Evolutionary conservation across 345 rosid species (phyloP).

Genomic region (thale cress (Arabidopsis thaliana)): TAIR10.1 NC_003074.8:21581001-21581500

Average conservation of each 20-base stretch:
- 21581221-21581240: background rate
- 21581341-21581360: background rate
- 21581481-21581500: slow-evolving; percentile 69
- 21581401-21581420: background rate
- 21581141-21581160: slow-evolving; percentile 1
- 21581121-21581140: background rate
- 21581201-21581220: slow-evolving; percentile 5
- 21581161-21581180: background rate
- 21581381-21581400: background rate
- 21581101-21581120: slow-evolving; percentile 48
- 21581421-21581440: slow-evolving; percentile 47
- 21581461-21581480: slow-evolving; percentile 73
- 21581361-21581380: background rate
- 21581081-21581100: slow-evolving; percentile 63
- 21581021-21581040: background rate
- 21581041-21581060: background rate
- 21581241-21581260: background rate
- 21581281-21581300: background rate
- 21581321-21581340: background rate
- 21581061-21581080: slow-evolving; percentile 52
- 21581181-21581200: slow-evolving; percentile 1
- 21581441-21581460: slow-evolving; percentile 70
- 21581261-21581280: background rate
- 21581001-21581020: background rate
- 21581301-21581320: background rate